phyloP scores from a whole-genome alignment of 805 yeast species.

The Wickerhamiella parazyma region DNA sequence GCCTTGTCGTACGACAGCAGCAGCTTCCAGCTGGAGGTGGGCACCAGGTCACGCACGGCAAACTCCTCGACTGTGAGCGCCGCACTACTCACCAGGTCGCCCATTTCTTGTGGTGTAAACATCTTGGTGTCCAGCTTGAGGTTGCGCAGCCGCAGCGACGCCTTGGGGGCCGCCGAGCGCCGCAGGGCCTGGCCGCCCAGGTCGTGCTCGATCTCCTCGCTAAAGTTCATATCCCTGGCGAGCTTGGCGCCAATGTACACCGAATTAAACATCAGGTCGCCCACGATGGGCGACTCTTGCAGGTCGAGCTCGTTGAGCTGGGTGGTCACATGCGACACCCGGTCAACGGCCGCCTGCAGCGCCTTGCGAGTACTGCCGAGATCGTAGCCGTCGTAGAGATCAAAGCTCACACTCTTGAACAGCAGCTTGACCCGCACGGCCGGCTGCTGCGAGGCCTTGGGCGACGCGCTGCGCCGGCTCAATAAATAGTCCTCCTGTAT shows the following conservation, averaged over 20 bases:
- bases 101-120: slow-evolving; percentile 18
- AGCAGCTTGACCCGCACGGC: slow-evolving; percentile 26
- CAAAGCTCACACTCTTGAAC: slow-evolving; percentile 21
- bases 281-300: slow-evolving; percentile 27
- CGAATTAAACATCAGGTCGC: slow-evolving; percentile 63
- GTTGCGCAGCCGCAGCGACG: slow-evolving; percentile 20
- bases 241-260: slow-evolving; percentile 42
- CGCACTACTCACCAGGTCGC: slow-evolving; percentile 31
- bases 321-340: slow-evolving; percentile 35
- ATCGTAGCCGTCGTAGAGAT: slow-evolving; percentile 80
- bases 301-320: slow-evolving; percentile 7
- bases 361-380: slow-evolving; percentile 67
- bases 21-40: slow-evolving; percentile 83
- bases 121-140: slow-evolving; percentile 24
- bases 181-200: slow-evolving; percentile 23
- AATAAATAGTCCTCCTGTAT: slow-evolving; percentile 17
- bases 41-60: slow-evolving; percentile 60
- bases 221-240: slow-evolving; percentile 28
- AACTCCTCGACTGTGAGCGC: slow-evolving; percentile 40
- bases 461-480: slow-evolving; percentile 5
- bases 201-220: slow-evolving; percentile 41
- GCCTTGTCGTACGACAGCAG: background rate
- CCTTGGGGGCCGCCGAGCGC: slow-evolving; percentile 18
- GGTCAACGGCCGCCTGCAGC: slow-evolving; percentile 49
- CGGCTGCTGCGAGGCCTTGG: slow-evolving; percentile 20